These are phyloP conservation scores for Micractinium sp. DNA, from an alignment of 139 green algal species.

Conservation along the genomic window DNA sequence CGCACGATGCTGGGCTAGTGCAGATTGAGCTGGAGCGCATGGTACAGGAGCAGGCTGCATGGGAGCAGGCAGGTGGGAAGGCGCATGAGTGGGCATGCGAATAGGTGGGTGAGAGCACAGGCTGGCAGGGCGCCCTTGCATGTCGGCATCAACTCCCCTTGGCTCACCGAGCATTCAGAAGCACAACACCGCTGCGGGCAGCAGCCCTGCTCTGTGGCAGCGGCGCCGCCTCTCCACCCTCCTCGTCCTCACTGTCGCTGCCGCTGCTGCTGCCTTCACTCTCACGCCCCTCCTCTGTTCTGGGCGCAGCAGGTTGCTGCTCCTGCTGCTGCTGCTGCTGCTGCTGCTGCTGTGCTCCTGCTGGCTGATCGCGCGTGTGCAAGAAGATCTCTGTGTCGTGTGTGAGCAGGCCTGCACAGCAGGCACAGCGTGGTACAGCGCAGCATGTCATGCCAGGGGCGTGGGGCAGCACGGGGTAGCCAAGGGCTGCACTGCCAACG, in stretches of 20 bases:
- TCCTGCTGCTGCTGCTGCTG: background rate
- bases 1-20: too few species aligned
- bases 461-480: background rate
- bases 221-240: background rate
- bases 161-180: conserved; percentile 4
- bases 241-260: background rate
- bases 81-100: background rate
- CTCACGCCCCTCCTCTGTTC: background rate
- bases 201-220: conserved; percentile 5
- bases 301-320: background rate
- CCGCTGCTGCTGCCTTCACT: background rate
- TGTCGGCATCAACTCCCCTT: too few species aligned
- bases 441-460: background rate
- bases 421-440: background rate
- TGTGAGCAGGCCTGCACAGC: conserved; percentile 38
- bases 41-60: background rate
- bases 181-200: background rate
- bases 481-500: background rate
- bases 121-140: too few species aligned
- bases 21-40: too few species aligned
- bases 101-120: background rate
- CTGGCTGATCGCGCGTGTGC: background rate
- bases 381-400: conserved; percentile 54
- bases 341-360: background rate
- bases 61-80: background rate